Conservation (phyloP, 2,329 filamentous ascomycete species). For the Gnomoniopsis smithogilvyi region DNA sequence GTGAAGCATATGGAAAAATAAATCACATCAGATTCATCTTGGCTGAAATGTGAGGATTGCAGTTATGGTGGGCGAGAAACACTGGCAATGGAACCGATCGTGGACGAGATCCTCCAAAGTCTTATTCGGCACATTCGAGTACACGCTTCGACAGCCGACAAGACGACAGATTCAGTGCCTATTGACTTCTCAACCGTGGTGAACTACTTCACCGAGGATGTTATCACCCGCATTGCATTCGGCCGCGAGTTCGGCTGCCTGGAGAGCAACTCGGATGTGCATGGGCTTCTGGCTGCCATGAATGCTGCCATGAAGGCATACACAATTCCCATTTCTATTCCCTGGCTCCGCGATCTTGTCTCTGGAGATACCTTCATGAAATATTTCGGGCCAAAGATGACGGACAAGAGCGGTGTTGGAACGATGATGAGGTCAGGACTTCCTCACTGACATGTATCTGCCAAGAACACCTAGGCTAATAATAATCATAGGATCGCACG, state of each 20-base stretch:
- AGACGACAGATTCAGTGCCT: conserved; percentile 15
- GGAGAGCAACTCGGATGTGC: conserved; percentile 37
- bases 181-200: conserved; percentile 42
- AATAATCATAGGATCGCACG: conserved; percentile 29
- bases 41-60: not conserved
- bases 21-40: not conserved
- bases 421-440: conserved; percentile 22
- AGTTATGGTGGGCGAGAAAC: conserved; percentile 28
- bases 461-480: not conserved
- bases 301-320: conserved; percentile 31
- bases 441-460: conserved; percentile 25
- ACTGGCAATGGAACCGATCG: conserved; percentile 22
- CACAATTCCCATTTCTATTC: conserved; percentile 36
- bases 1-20: too few species aligned
- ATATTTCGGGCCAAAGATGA: conserved; percentile 29
- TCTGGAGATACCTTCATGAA: conserved; percentile 28
- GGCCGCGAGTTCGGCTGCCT: conserved; percentile 43
- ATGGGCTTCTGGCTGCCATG: conserved; percentile 40
- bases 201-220: conserved; percentile 48
- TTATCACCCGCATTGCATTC: conserved; percentile 46
- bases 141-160: not conserved
- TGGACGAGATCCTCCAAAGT: not conserved
- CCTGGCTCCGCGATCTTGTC: conserved; percentile 26
- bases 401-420: conserved; percentile 25
- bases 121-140: not conserved